Evolutionary conservation across 768 basidiomycete species (phyloP).

Genomic region (Russula foetens): DNA sequence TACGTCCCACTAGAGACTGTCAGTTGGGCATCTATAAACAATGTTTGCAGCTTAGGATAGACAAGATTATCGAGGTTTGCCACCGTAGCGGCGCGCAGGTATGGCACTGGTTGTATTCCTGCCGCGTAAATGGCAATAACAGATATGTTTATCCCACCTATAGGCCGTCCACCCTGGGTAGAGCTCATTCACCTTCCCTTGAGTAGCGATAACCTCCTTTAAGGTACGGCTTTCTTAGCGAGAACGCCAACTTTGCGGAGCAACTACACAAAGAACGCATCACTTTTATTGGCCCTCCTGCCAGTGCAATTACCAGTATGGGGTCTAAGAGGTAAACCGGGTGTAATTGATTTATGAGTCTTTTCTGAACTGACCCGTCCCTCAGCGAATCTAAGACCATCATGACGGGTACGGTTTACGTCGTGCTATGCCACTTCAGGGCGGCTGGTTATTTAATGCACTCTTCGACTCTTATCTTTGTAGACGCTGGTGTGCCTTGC

Average conservation of each 20-base stretch:
- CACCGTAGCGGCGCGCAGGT: conserved; percentile 80
- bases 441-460: neutral
- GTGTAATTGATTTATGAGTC: neutral
- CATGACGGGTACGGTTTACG: conserved; percentile 55
- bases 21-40: neutral
- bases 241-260: conserved; percentile 79
- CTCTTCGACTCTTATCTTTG: neutral
- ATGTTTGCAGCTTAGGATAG: conserved; percentile 58
- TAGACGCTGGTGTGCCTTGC: conserved; percentile 85
- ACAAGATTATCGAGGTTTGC: conserved; percentile 84
- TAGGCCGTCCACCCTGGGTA: conserved; percentile 93
- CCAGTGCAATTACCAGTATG: conserved; percentile 86
- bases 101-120: conserved; percentile 8
- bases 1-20: conserved; percentile 32
- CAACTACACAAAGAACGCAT: conserved; percentile 69
- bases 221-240: conserved; percentile 87
- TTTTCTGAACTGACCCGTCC: neutral
- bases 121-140: neutral
- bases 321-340: conserved; percentile 79
- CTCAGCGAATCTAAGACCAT: conserved; percentile 92
- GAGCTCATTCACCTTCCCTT: neutral
- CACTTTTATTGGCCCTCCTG: conserved; percentile 86
- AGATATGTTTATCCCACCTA: neutral
- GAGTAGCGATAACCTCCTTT: neutral
- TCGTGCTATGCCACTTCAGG: neutral